phyloP scores from a whole-genome alignment of 1,284 basidiomycete genomes.

The Agroathelia rolfsii region DNA sequence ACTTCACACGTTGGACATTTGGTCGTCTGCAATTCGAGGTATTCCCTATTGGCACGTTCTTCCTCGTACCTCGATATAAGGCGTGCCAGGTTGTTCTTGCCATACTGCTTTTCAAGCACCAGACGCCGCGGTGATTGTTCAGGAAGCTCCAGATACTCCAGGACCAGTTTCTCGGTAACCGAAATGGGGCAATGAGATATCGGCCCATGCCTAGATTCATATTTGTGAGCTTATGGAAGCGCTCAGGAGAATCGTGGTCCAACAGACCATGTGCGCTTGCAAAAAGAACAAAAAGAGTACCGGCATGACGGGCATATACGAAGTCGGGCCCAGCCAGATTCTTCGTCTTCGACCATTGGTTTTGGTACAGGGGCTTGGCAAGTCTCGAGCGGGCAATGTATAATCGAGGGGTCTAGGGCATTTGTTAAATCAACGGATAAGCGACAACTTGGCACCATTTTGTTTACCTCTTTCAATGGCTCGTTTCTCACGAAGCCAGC shows the following conservation, averaged over 20 bases:
- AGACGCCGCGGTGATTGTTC: constrained; percentile 38
- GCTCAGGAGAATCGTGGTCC: not conserved
- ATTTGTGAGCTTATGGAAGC: constrained; percentile 2
- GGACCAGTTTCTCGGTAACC: constrained; percentile 47
- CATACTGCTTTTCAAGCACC: constrained; percentile 52
- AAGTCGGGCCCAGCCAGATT: constrained; percentile 55
- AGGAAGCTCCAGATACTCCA: constrained; percentile 47
- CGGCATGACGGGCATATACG: constrained; percentile 57
- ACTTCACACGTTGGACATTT: constrained; percentile 63
- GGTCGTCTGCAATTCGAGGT: constrained; percentile 52
- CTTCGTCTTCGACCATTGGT: constrained; percentile 35
- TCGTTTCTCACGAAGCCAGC: constrained; percentile 61
- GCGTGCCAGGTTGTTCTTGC: constrained; percentile 40
- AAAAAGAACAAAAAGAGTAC: constrained; percentile 68
- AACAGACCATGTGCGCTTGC: constrained; percentile 58
- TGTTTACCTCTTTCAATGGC: constrained; percentile 53
- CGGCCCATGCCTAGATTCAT: constrained; percentile 66
- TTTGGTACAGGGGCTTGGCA: constrained; percentile 63
- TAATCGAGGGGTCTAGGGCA: constrained; percentile 55
- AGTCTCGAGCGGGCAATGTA: constrained; percentile 63
- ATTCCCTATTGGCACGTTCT: constrained; percentile 55
- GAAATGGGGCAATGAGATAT: constrained; percentile 55
- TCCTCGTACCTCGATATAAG: constrained; percentile 55
- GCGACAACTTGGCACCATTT: constrained; percentile 1
- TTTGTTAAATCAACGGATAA: not conserved